Evolutionary conservation across 331 rosid species (phyloP), one percentile per base, ranked within the genome.

Genomic region (Rosa hybrid): DNA sequence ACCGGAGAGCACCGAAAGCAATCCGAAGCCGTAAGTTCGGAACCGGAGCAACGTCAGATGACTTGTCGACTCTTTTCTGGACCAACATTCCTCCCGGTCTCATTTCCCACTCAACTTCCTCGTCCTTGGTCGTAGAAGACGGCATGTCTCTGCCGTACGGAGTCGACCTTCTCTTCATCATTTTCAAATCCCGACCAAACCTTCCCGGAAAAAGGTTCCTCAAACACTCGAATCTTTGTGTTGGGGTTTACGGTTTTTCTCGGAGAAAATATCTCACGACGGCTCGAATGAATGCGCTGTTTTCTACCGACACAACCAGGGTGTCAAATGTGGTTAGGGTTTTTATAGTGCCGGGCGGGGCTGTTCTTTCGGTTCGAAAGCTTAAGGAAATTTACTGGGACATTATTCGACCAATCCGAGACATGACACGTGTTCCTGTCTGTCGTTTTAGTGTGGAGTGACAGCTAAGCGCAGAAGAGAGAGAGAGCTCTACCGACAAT

Each of bases 41-140:
- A 0, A 75, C 46, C n/a, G 79, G 70, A 63, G 78, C 68, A 6
- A 88, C 87, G 13, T 68, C 72, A 14, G 16, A 39, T 1, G 80
- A 17, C 49, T 77, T 71, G 1, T 30, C 84, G 30, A 8, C 72
- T 44, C 92, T 81, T 73, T 86, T 87, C 85, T 94, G 97, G 1
- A 94, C 98, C 75, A 94, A n/a, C 97, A 94, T 92, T 81, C 97
- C 97, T 38, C 94, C 93, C 0, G 97, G 97, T 51, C 98, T 77
- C 94, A 85, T 90, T 83, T 92, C 97, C 97, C 98, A 94, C 79
- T 86, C 84, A 2, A 67, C 25, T 8, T 76, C 84, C 59, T 88
- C 85, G 6, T 85, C 88, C 54, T 63, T 78, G 17, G 83, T 38
- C 5, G 51, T 25, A 0, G 77, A 69, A 0, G 89, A 74, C 14